These are phyloP conservation scores for Nakaseomyces sp. DNA, from an alignment of 1,139 yeast species.

Conservation along the genomic window DNA sequence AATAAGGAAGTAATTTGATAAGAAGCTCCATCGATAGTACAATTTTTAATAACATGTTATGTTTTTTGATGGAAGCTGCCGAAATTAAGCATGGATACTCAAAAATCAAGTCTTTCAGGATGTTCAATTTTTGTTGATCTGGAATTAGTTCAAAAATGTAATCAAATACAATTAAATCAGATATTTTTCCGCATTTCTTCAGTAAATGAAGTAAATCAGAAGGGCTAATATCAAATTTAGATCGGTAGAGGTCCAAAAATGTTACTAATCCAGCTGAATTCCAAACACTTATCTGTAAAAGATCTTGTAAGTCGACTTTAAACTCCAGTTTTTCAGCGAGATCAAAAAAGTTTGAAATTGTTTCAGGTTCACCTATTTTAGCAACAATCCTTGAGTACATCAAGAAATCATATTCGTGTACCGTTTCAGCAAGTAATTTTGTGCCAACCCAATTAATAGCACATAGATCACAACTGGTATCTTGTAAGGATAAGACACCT, in stretches of 20 bases:
- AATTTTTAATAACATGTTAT: neutral
- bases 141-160: neutral
- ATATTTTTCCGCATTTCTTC: neutral
- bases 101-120: neutral
- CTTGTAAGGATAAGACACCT: conserved; percentile 13
- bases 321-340: conserved; percentile 5
- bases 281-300: conserved; percentile 5
- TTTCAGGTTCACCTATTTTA: conserved; percentile 2
- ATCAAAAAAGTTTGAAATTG: conserved; percentile 8
- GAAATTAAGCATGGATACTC: neutral
- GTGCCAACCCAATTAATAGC: conserved; percentile 23
- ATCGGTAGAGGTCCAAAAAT: neutral
- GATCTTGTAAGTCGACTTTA: neutral
- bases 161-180: neutral
- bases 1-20: neutral
- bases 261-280: neutral
- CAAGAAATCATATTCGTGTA: conserved; percentile 11
- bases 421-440: conserved; percentile 17
- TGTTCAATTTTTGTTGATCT: neutral
- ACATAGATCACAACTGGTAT: conserved; percentile 12
- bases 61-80: neutral
- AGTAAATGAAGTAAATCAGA: neutral
- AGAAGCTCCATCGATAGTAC: neutral
- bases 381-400: conserved; percentile 7
- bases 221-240: neutral